Evolutionary conservation across 2,329 filamentous ascomycete species (phyloP).

Genomic region (Huntiella bhutanensis): DNA sequence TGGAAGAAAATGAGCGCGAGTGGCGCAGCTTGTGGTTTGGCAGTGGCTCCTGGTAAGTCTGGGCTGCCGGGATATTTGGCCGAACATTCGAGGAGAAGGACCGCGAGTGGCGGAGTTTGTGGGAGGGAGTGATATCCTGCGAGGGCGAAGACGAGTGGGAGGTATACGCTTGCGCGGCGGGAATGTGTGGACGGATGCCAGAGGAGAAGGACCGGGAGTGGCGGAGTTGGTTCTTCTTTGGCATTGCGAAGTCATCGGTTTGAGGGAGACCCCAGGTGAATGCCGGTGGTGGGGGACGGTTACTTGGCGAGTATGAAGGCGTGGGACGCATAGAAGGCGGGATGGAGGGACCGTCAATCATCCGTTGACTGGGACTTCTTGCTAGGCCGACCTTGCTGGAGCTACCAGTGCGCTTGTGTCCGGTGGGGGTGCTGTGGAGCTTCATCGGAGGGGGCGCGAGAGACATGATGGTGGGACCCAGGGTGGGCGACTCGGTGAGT

Average conservation of each 20-base stretch:
- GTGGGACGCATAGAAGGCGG: background rate
- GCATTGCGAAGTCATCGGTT: background rate
- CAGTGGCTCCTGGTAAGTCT: too few species aligned
- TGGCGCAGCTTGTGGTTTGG: background rate
- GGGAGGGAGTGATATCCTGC: too few species aligned
- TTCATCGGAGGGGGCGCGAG: background rate
- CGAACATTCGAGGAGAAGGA: background rate
- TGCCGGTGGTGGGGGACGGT: background rate
- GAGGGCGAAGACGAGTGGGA: background rate
- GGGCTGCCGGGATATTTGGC: background rate
- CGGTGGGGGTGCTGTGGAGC: background rate
- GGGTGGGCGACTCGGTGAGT: background rate
- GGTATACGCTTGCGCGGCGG: background rate
- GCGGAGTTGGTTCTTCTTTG: background rate
- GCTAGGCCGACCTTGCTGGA: background rate
- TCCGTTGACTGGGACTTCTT: background rate
- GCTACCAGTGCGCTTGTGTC: background rate
- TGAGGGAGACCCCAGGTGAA: background rate
- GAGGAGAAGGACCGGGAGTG: background rate
- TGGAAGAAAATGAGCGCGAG: background rate
- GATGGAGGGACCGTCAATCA: conserved; percentile 1
- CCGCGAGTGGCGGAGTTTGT: background rate
- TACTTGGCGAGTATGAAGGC: background rate
- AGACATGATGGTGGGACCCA: background rate
- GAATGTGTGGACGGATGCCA: background rate